Conservation (phyloP, 1,284 basidiomycete species). For the Ustilago cynodontis region DNA sequence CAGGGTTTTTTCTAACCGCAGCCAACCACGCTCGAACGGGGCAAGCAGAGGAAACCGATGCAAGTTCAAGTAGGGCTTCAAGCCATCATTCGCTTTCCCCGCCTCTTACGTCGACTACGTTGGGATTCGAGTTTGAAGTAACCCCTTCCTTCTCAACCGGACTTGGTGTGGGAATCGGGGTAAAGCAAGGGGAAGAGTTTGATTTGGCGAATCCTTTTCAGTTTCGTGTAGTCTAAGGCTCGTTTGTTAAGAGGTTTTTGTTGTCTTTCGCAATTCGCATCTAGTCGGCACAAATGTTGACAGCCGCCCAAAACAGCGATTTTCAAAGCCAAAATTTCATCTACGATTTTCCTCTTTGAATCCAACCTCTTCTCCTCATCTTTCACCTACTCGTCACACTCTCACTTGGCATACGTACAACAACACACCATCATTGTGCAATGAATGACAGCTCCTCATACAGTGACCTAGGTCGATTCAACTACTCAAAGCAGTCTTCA, state of each 20-base stretch:
- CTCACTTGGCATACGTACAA: too few relatives aligned
- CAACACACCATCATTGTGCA: too few relatives aligned
- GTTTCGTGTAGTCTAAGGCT: slow-evolving; percentile 3
- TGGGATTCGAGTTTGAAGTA: slow-evolving; percentile 7
- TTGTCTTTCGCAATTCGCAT: neutral
- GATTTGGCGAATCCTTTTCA: slow-evolving; percentile 1
- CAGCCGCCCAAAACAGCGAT: too few relatives aligned
- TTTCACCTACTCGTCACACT: too few relatives aligned
- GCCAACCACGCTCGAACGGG: neutral
- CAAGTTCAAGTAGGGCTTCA: slow-evolving; percentile 6
- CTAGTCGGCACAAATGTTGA: too few relatives aligned
- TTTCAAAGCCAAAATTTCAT: too few relatives aligned
- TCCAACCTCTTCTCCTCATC: too few relatives aligned
- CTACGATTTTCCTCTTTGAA: too few relatives aligned
- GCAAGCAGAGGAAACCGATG: neutral
- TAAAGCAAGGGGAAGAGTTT: neutral
- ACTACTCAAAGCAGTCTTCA: too few relatives aligned
- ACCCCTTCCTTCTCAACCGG: neutral
- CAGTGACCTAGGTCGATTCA: too few relatives aligned
- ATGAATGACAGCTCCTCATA: too few relatives aligned
- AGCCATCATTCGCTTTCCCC: slow-evolving; percentile 35
- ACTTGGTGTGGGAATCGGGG: neutral
- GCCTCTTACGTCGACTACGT: slow-evolving; percentile 16
- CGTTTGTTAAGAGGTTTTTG: neutral
- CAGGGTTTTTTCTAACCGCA: neutral